Conservation (phyloP, 2,329 filamentous ascomycete genomes). For the Fonsecaea erecta region DNA sequence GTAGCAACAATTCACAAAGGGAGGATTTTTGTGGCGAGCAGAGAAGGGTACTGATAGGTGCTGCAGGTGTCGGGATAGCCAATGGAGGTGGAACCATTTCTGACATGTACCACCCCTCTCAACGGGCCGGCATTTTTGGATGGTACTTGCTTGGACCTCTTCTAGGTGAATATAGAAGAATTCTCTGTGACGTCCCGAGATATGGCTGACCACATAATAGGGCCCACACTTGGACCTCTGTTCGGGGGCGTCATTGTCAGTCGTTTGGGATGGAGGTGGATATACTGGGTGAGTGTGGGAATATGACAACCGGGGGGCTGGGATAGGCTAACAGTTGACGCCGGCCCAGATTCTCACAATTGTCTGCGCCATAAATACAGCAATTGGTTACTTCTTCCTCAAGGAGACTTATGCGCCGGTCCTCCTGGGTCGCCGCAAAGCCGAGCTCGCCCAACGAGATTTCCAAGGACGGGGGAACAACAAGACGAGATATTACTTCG, state of each 20-base stretch:
- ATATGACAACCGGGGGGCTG: constrained; percentile 44
- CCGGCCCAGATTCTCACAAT: constrained; percentile 50
- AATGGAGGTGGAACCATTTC: constrained; percentile 36
- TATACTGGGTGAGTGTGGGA: constrained; percentile 52
- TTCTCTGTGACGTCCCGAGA: neutral
- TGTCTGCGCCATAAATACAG: constrained; percentile 56
- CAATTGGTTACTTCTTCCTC: constrained; percentile 62
- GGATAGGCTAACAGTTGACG: constrained; percentile 36
- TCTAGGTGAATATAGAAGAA: constrained; percentile 18
- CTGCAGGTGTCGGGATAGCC: constrained; percentile 33
- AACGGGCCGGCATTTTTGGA: constrained; percentile 34
- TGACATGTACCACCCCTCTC: constrained; percentile 35
- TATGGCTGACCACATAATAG: constrained; percentile 5
- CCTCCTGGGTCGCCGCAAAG: constrained; percentile 61
- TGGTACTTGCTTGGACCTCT: constrained; percentile 35
- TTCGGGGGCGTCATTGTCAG: constrained; percentile 55
- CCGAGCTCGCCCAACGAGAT: constrained; percentile 49
- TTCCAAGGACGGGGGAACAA: constrained; percentile 34
- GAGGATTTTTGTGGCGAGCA: constrained; percentile 46
- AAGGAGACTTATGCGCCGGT: constrained; percentile 66
- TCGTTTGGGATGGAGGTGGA: constrained; percentile 54
- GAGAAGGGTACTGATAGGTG: neutral
- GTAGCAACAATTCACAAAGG: neutral
- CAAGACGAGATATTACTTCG: constrained; percentile 28
- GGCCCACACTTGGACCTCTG: constrained; percentile 34